Percentiles rank a stretch among this genome's conserved stretches.
These are phyloP conservation scores for Termitomyces sp. DNA, from an alignment of 768 basidiomycete genomes.

Conservation along the genomic window DNA sequence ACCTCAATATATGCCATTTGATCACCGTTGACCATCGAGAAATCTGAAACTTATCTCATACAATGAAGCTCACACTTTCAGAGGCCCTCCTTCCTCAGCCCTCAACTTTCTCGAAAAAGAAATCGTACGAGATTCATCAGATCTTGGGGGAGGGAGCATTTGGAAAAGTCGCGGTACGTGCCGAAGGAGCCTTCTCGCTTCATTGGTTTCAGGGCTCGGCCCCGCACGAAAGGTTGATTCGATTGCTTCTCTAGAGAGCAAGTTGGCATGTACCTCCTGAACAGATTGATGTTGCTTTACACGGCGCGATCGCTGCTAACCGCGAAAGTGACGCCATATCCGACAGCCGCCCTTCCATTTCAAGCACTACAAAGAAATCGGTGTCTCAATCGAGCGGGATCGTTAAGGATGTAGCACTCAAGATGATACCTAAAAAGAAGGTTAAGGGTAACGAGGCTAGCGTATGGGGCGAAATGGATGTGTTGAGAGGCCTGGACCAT, in stretches of 20 bases:
- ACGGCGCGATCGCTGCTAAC: constrained; percentile 48
- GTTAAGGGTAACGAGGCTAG: constrained; percentile 87
- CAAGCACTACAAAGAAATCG: constrained; percentile 9
- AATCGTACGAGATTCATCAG: constrained; percentile 68
- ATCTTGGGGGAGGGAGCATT: constrained; percentile 83
- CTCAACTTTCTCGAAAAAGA: constrained; percentile 84
- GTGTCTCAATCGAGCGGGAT: constrained; percentile 26
- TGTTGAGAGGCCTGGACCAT: constrained; percentile 86
- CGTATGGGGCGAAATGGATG: constrained; percentile 94
- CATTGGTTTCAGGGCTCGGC: background rate
- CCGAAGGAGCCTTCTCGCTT: constrained; percentile 1
- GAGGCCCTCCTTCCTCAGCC: constrained; percentile 79
- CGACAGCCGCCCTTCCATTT: constrained; percentile 22
- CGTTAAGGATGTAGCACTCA: constrained; percentile 77
- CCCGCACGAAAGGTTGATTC: background rate
- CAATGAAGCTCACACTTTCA: constrained; percentile 42
- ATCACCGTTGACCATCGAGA: background rate
- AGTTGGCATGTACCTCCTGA: constrained; percentile 76
- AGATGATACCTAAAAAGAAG: constrained; percentile 93
- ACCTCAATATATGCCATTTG: background rate
- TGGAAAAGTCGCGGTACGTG: constrained; percentile 78
- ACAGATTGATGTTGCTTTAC: constrained; percentile 51
- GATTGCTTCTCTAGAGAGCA: constrained; percentile 44
- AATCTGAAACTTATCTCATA: constrained; percentile 14
- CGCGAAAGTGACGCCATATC: constrained; percentile 8